phyloP scores from a whole-genome alignment of 495 filamentous ascomycete species.

The Talaromyces borbonicus region DNA sequence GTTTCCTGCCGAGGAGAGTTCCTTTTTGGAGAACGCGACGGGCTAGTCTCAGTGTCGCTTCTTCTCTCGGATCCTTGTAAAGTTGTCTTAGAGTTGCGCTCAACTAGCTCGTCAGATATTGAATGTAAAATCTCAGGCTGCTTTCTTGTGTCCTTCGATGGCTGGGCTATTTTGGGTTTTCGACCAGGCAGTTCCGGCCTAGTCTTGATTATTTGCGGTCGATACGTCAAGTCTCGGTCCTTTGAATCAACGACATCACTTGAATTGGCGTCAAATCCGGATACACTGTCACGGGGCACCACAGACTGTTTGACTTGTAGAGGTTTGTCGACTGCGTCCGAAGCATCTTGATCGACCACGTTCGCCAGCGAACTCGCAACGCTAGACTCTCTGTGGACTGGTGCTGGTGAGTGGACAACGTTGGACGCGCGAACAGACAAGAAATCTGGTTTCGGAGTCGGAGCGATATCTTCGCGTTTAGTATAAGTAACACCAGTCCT shows the following conservation, averaged over 20 bases:
- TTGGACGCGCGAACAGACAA: not conserved
- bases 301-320: not conserved
- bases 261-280: not conserved
- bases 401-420: constrained; percentile 4
- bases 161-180: not conserved
- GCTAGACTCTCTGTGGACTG: not conserved
- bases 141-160: not conserved
- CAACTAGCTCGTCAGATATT: no score
- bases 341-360: not conserved
- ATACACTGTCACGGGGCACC: not conserved
- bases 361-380: not conserved
- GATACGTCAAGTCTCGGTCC: not conserved
- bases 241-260: not conserved
- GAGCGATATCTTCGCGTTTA: not conserved
- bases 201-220: not conserved
- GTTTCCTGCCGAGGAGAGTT: no score
- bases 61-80: not conserved
- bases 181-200: not conserved
- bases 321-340: not conserved
- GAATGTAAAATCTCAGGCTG: no score
- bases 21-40: not conserved
- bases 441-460: not conserved
- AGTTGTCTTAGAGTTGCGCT: no score
- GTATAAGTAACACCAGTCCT: not conserved
- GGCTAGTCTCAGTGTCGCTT: not conserved